phyloP scores from a whole-genome alignment of 2,329 filamentous ascomycete genomes.

The Domatiomyces catenatus region DNA sequence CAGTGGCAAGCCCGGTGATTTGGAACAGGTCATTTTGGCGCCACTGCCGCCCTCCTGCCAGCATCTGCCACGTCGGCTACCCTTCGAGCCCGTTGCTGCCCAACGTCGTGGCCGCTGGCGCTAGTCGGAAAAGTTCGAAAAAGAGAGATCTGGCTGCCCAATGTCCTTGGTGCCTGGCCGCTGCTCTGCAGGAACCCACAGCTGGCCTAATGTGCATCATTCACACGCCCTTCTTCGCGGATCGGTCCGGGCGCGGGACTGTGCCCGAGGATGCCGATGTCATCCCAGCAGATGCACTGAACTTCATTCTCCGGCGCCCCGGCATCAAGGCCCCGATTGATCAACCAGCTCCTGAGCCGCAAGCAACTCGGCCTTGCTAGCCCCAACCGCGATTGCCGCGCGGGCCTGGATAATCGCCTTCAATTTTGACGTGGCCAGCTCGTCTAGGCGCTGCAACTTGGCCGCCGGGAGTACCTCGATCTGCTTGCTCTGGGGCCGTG shows the following conservation, averaged over 20 bases:
- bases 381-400: constrained; percentile 20
- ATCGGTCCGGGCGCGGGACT: not conserved
- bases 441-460: constrained; percentile 20
- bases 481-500: constrained; percentile 1
- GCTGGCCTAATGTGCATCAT: not conserved
- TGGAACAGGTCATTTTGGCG: not conserved
- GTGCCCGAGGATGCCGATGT: not conserved
- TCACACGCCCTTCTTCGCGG: not conserved
- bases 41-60: not conserved
- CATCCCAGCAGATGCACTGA: not conserved
- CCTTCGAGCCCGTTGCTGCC: not conserved
- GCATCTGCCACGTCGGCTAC: not conserved
- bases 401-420: constrained; percentile 24
- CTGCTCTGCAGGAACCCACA: not conserved
- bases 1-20: not conserved
- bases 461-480: constrained; percentile 3
- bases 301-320: not conserved
- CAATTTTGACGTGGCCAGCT: constrained; percentile 24
- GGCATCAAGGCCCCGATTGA: constrained; percentile 14
- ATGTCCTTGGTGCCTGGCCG: not conserved
- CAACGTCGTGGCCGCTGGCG: not conserved
- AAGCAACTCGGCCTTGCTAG: constrained; percentile 26
- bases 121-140: not conserved
- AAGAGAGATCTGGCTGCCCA: not conserved
- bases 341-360: constrained; percentile 28